Evolutionary conservation across 78 protist genomes (phyloP), one percentile per base, ranked within the genome.

Genomic region (Emiliania huxleyi): DNA sequence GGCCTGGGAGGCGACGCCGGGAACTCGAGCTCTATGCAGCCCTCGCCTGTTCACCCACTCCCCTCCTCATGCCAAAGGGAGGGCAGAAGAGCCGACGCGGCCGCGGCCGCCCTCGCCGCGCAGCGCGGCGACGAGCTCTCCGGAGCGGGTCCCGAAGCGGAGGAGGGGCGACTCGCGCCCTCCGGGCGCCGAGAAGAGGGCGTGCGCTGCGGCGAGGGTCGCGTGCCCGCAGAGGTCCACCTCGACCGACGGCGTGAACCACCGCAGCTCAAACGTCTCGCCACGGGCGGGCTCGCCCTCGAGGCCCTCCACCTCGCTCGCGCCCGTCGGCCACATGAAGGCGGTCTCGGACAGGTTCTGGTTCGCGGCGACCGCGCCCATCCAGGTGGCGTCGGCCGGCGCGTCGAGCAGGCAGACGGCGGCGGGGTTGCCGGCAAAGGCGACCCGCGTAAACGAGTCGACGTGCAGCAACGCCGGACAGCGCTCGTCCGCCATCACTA

Each of bases 211-310:
- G n/a, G 75, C 75, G 29, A 90, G 18, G 25, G 92, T 90, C 62
- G 92, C 92, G 90, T 90, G 92, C 44, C 81, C 90, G 89, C 92
- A 90, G 12, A 90, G 42, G 43, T 69, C 33, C 84, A 90, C 75
- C 84, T 90, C 92, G 84, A 44, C 33, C 26, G 90, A 0, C 0
- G 92, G 92, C 81, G 92, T 90, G 45, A 90, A 90, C 92, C 92
- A 90, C 35, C 75, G 90, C 43, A 90, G 43, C 11, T 62, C 75
- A 52, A 52, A 52, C 62, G 62, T 52, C 62, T 52, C 62, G 29
- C 62, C 62, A 8, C 15, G 8, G 29, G 62, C 62, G 29, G 62
- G 29, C 62, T 52, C 62, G 29, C 62, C 62, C 62, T 52, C 62
- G 8, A 15, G 29, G 15, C 62, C 62, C 62, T 52, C 62, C 29